These are phyloP conservation scores for Didymella lethalis DNA, from an alignment of 2,329 filamentous ascomycete genomes.

Conservation along the genomic window DNA sequence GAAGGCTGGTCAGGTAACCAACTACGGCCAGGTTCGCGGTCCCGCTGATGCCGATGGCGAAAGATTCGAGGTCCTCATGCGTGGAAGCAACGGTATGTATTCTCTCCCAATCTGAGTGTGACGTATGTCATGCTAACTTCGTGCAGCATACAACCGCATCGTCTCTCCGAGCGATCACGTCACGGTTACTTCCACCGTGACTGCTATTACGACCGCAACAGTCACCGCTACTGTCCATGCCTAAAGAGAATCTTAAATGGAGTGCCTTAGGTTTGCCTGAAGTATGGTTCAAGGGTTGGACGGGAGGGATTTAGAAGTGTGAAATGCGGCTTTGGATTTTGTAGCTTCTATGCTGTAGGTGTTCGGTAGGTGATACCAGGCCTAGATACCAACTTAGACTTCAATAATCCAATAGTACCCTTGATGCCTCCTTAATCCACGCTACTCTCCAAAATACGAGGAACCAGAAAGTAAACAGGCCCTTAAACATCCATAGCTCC, in stretches of 20 bases:
- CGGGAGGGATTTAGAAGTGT: neutral
- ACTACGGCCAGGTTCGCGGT: constrained; percentile 21
- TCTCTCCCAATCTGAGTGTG: neutral
- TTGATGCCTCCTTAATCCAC: too few relatives aligned
- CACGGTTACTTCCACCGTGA: neutral
- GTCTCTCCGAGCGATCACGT: neutral
- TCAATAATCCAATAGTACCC: too few relatives aligned
- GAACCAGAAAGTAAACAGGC: too few relatives aligned
- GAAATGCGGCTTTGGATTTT: too few relatives aligned
- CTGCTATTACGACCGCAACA: neutral
- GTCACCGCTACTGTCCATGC: neutral
- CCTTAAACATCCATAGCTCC: too few relatives aligned
- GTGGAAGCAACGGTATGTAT: constrained; percentile 28
- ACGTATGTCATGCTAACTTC: neutral
- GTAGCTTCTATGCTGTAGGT: too few relatives aligned
- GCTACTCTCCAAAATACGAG: too few relatives aligned
- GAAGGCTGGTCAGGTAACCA: constrained; percentile 9
- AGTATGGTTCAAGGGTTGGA: neutral
- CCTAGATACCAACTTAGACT: too few relatives aligned
- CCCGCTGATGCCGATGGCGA: constrained; percentile 21
- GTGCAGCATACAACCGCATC: constrained; percentile 6
- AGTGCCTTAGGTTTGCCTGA: neutral
- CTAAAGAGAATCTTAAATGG: neutral
- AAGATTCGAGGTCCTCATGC: constrained; percentile 20
- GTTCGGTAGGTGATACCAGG: too few relatives aligned